phyloP scores from a whole-genome alignment of 179 eudicot species.

The Spergularia azorica region DNA sequence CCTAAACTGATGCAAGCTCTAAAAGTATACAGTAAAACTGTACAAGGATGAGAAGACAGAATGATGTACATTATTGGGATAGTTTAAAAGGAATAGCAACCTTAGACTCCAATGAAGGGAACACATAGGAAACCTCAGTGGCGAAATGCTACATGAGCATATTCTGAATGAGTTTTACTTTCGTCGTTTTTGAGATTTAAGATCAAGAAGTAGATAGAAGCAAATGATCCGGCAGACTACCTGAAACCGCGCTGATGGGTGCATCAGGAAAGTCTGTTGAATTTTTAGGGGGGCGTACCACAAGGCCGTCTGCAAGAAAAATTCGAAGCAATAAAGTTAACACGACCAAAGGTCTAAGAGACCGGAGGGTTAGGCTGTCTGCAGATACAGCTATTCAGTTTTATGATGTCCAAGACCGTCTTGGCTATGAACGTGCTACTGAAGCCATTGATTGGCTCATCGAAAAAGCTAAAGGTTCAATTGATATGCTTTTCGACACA shows the following conservation, averaged over 20 bases:
- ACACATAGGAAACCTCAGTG: background rate
- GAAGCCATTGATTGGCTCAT: slow-evolving; percentile 70
- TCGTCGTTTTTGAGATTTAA: background rate
- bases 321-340: slow-evolving; percentile 47
- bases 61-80: background rate
- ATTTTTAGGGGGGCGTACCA: slow-evolving; percentile 30
- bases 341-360: slow-evolving; percentile 53
- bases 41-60: background rate
- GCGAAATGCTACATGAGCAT: background rate
- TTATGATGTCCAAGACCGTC: slow-evolving; percentile 64
- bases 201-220: background rate
- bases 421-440: slow-evolving; percentile 58
- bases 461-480: slow-evolving; percentile 49
- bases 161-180: background rate
- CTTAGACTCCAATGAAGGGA: background rate
- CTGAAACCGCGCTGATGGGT: slow-evolving; percentile 21
- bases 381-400: slow-evolving; percentile 58
- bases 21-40: slow-evolving; percentile 12
- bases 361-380: slow-evolving; percentile 57
- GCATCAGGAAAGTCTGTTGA: slow-evolving; percentile 22
- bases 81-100: background rate
- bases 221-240: background rate
- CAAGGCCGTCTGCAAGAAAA: slow-evolving; percentile 34
- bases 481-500: slow-evolving; percentile 37
- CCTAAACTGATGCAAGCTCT: slow-evolving; percentile 1